Base-by-base conservation (phyloP, 768 basidiomycete species). In the Rossbeevera mucosa region DNA sequence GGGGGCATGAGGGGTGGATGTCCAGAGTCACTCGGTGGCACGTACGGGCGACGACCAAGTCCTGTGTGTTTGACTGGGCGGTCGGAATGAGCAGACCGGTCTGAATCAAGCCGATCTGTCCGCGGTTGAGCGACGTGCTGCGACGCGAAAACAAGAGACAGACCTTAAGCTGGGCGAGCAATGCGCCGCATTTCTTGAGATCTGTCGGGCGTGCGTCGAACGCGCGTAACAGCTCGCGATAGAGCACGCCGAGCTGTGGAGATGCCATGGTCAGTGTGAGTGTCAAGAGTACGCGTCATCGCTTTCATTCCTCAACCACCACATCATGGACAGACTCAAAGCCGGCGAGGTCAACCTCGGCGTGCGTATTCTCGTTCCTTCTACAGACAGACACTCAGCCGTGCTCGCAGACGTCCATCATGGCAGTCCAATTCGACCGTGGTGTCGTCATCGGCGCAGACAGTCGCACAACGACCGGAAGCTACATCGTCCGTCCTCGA, bases 361-460 rank as follows among this genome's bases (percentile, higher is more conserved):
- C 59, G 94, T 95, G 72, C 64, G 91, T 80, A 33, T 24, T 21
- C 20, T 41, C 54, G 1, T 21, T 41, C n/a, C 0, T 24, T 5
- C 7, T 38, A 24, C 24, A 3, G 4, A 29, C 16, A 29, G 11
- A 29, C 28, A 2, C 14, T 50, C 38, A 16, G 53, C 21, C 44
- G 13, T 33, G 31, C 33, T n/a, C 53, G 5, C 62, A 97, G 92
- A 99, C 95, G 51, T 97, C 95, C 40, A 98, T 99, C 70, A 97
- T 97, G 94, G 95, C 96, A 49, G 94, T 98, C 57, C 91, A 94
- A 64, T 99, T 99, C 75, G 78, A 91, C 29, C 85, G 83, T 26
- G 96, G 96, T 33, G 96, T 99, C 53, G 85, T 99, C 60, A 83
- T 98, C 55, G 96, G 96, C 40, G 96, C 96, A 59, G 96, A 99